Percentiles rank a stretch among this genome's conserved stretches.
Conservation (phyloP, 805 yeast genomes). For the Torulaspora quercuum region DNA sequence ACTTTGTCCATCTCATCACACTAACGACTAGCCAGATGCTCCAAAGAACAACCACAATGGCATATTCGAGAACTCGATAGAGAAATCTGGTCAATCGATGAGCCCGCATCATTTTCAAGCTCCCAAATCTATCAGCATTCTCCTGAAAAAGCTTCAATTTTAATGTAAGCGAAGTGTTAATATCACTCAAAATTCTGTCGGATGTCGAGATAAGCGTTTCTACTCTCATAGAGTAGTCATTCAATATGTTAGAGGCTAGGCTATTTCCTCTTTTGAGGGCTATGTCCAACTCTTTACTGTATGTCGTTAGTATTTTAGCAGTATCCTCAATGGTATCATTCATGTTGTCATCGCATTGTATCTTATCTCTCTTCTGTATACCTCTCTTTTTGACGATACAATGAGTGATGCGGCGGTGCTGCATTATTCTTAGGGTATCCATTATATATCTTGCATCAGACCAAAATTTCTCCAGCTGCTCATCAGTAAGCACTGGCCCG, state of each 20-base stretch:
- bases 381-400: conserved; percentile 24
- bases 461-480: conserved; percentile 27
- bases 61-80: conserved; percentile 29
- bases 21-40: conserved; percentile 33
- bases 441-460: conserved; percentile 26
- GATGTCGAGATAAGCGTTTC: conserved; percentile 60
- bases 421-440: conserved; percentile 27
- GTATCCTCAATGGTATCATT: conserved; percentile 21
- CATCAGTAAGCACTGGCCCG: conserved; percentile 20
- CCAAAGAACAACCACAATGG: conserved; percentile 31
- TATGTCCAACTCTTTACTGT: conserved; percentile 26
- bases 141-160: conserved; percentile 44
- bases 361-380: conserved; percentile 17
- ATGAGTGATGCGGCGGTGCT: conserved; percentile 29
- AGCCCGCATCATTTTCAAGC: conserved; percentile 24
- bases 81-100: conserved; percentile 23
- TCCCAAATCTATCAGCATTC: conserved; percentile 32
- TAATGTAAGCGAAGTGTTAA: conserved; percentile 65
- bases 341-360: conserved; percentile 18
- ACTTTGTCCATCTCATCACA: conserved; percentile 21
- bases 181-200: conserved; percentile 68
- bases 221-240: conserved; percentile 48
- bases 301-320: conserved; percentile 19
- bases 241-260: conserved; percentile 32
- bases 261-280: conserved; percentile 32